These are phyloP conservation scores for Diaporthe eres DNA, from an alignment of 2,329 filamentous ascomycete genomes.

Conservation along the genomic window DNA sequence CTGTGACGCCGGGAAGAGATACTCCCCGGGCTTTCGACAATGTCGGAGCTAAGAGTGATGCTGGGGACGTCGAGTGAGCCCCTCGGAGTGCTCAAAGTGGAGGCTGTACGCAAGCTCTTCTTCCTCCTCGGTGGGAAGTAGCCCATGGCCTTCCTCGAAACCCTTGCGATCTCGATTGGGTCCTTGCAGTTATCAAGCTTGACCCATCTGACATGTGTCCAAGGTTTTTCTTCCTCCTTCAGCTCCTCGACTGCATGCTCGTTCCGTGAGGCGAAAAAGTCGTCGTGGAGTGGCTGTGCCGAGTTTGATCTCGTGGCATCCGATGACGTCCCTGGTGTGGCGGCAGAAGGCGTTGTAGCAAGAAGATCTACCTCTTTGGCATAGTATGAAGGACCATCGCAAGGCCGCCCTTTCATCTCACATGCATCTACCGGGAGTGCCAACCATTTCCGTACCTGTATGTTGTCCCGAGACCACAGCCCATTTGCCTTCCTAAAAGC, in stretches of 20 bases:
- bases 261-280: slow-evolving; percentile 59
- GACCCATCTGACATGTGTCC: slow-evolving; percentile 93
- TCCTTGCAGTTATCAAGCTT: slow-evolving; percentile 77
- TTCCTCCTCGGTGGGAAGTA: slow-evolving; percentile 93
- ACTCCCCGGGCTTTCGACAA: slow-evolving; percentile 52
- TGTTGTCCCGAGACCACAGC: slow-evolving; percentile 93
- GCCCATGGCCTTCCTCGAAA: slow-evolving; percentile 84
- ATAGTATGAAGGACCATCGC: slow-evolving; percentile 65
- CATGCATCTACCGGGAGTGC: slow-evolving; percentile 92
- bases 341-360: slow-evolving; percentile 61
- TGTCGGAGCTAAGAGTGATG: slow-evolving; percentile 54
- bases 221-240: slow-evolving; percentile 73
- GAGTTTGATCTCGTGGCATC: slow-evolving; percentile 46
- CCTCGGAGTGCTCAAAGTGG: slow-evolving; percentile 76
- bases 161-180: slow-evolving; percentile 87
- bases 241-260: slow-evolving; percentile 48
- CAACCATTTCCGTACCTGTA: slow-evolving; percentile 86
- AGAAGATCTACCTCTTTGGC: slow-evolving; percentile 64
- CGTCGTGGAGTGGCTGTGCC: slow-evolving; percentile 52
- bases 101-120: slow-evolving; percentile 81
- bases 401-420: slow-evolving; percentile 81
- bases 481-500: slow-evolving; percentile 90
- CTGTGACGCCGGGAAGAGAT: slow-evolving; percentile 59
- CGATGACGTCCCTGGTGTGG: slow-evolving; percentile 48
- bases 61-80: slow-evolving; percentile 74